These are phyloP conservation scores for Agaricus sinodeliciosus DNA, from an alignment of 768 basidiomycete species.

Conservation along the genomic window DNA sequence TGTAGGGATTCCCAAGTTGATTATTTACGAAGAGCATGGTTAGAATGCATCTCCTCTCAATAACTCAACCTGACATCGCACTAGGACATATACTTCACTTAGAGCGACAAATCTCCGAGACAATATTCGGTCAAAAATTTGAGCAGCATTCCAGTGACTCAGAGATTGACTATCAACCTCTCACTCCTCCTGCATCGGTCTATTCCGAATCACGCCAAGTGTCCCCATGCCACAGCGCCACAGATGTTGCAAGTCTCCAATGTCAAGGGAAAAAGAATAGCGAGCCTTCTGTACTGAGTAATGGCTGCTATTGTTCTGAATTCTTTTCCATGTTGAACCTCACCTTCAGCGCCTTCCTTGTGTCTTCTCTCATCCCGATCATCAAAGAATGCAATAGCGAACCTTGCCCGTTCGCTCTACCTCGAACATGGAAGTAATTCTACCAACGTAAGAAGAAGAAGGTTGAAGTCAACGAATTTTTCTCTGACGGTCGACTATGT, in stretches of 20 bases:
- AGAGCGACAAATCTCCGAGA: neutral
- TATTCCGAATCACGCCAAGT: conserved; percentile 57
- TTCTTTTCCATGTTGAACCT: neutral
- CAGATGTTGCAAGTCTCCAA: conserved; percentile 14
- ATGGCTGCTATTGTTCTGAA: neutral
- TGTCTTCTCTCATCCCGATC: conserved; percentile 52
- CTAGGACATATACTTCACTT: neutral
- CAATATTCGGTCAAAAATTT: neutral
- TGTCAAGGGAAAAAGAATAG: neutral
- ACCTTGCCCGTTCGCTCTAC: conserved; percentile 42
- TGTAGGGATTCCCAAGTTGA: conserved; percentile 57
- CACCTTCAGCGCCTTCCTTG: conserved; percentile 24
- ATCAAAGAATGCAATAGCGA: conserved; percentile 60
- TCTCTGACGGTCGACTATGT: conserved; percentile 38
- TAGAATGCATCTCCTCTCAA: conserved; percentile 16
- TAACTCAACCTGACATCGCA: neutral
- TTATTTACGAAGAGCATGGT: conserved; percentile 72
- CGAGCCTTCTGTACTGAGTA: neutral
- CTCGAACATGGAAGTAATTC: conserved; percentile 20
- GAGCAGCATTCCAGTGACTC: conserved; percentile 31
- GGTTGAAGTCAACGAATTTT: conserved; percentile 20
- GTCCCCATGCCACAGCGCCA: conserved; percentile 36
- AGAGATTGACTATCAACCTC: conserved; percentile 56
- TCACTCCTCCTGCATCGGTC: conserved; percentile 76
- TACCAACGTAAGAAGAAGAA: conserved; percentile 14